These are phyloP conservation scores for Eutypa lata DNA, from an alignment of 2,329 filamentous ascomycete species.

Conservation along the genomic window DNA sequence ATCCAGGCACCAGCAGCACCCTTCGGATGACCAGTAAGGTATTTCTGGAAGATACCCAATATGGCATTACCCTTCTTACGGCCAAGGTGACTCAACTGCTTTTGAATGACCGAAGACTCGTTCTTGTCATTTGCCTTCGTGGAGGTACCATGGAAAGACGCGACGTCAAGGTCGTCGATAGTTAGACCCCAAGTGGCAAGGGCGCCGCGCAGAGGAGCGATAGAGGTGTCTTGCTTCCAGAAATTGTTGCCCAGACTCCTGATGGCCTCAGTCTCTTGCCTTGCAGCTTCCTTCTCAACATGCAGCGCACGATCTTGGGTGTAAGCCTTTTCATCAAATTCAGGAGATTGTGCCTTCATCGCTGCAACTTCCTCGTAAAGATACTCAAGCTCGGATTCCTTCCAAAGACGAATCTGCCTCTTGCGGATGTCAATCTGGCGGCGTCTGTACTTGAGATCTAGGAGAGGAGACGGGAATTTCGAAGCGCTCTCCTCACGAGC, in stretches of 20 bases:
- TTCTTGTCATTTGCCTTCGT: conserved; percentile 99
- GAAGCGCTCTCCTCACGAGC: conserved; percentile 79
- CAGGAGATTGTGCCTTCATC: conserved; percentile 75
- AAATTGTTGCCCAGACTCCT: conserved; percentile 96
- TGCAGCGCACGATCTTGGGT: conserved; percentile 79
- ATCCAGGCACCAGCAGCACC: conserved; percentile 99
- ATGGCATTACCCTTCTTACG: conserved; percentile 95
- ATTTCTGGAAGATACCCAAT: conserved; percentile 98
- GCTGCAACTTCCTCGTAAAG: conserved; percentile 89
- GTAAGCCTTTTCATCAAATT: conserved; percentile 81
- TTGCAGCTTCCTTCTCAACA: conserved; percentile 81
- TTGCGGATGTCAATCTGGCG: conserved; percentile 92
- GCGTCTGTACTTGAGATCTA: conserved; percentile 96
- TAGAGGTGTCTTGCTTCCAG: conserved; percentile 93
- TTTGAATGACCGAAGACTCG: conserved; percentile 94
- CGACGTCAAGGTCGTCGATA: conserved; percentile 90
- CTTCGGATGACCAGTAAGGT: conserved; percentile 97
- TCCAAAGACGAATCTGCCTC: conserved; percentile 94
- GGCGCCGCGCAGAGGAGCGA: conserved; percentile 92
- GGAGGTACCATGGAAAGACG: conserved; percentile 98
- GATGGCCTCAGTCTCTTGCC: conserved; percentile 91
- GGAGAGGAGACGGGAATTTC: conserved; percentile 89
- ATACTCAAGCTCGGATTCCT: conserved; percentile 90
- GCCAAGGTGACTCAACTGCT: conserved; percentile 92
- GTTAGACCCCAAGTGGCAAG: conserved; percentile 98